These are phyloP conservation scores for Pleurotus giganteus DNA, from an alignment of 768 basidiomycete species.

Conservation along the genomic window DNA sequence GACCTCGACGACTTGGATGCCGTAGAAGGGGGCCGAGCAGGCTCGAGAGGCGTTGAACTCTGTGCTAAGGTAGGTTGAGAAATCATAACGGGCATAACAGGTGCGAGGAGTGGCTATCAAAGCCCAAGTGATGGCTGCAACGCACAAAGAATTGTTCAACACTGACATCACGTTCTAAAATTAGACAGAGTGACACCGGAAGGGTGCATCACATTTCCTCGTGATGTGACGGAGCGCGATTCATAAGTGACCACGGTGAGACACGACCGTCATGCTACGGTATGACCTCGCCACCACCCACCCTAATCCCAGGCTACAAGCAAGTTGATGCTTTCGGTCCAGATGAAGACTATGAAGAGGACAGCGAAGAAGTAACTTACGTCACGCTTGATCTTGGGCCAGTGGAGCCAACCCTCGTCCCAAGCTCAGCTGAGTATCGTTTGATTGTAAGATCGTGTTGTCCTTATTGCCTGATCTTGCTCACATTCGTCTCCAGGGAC, in stretches of 20 bases:
- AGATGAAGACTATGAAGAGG: slow-evolving; percentile 63
- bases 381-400: slow-evolving; percentile 73
- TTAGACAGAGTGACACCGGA: neutral
- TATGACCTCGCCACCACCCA: slow-evolving; percentile 1
- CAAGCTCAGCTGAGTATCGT: slow-evolving; percentile 66
- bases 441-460: slow-evolving; percentile 58
- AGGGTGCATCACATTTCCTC: slow-evolving; percentile 9
- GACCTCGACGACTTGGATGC: too few relatives aligned
- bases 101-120: neutral
- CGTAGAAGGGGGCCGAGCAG: too few relatives aligned
- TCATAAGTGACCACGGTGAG: neutral
- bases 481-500: slow-evolving; percentile 43
- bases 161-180: slow-evolving; percentile 5
- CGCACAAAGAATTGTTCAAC: neutral
- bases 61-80: neutral
- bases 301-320: slow-evolving; percentile 56
- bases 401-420: slow-evolving; percentile 72
- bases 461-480: neutral
- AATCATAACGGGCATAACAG: neutral
- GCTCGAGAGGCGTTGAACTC: neutral
- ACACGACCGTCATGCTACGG: neutral
- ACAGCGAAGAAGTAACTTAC: slow-evolving; percentile 59
- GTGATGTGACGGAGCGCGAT: slow-evolving; percentile 20
- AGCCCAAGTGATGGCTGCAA: neutral
- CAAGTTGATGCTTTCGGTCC: slow-evolving; percentile 69